Evolutionary conservation across 139 green algal species (phyloP), one percentile per base, ranked within the genome.

Genomic region (Pycnococcus provasolii): DNA sequence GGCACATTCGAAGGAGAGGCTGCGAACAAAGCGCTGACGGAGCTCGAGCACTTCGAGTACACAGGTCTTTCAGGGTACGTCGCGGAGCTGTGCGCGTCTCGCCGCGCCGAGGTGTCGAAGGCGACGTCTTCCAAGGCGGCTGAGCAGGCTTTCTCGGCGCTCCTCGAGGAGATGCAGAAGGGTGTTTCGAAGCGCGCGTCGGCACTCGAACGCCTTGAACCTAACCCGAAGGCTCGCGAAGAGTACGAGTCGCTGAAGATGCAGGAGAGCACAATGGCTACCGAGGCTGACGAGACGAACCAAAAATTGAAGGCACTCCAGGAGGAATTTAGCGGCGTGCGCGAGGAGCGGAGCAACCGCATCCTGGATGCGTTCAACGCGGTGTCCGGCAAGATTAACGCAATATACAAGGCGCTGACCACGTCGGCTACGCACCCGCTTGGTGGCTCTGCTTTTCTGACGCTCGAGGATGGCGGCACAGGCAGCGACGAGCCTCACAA

Each of bases 321-420:
- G 39, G 67, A 85, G 42, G 70, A 74, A 9, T 98, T 96, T 74
- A 74, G 88, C 40, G 60, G 58, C 15, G 75, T 96, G 40, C 66
- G 65, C 42, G 42, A 76, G 26, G 42, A 73, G 52, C 45, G 77
- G 58, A 69, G 15, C 1, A 39, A 52, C 15, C 50, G 78, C 7
- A 96, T 98, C 81, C 87, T 73, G 39, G 72, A 73, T 7, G 92
- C 91, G 13, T 96, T 96, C 68, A 68, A 85, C 11, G 87, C 95
- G 74, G 85, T 97, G 61, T 73, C 58, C 7, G 45, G 40, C 2
- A 59, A 55, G 52, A 97, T 99, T 58, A 83, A 96, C 68, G 57
- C 68, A 51, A 94, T 98, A 65, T 99, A 96, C 86, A 95, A 96
- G 81, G 83, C 86, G 42, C 70, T 92, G 58, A 97, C 91, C 13